A percentile compares a stretch with the other conserved stretches of the same genome.
These are phyloP conservation scores for Licmophora abbreviata DNA, from an alignment of 108 stramenopile genomes.

Conservation along the genomic window DNA sequence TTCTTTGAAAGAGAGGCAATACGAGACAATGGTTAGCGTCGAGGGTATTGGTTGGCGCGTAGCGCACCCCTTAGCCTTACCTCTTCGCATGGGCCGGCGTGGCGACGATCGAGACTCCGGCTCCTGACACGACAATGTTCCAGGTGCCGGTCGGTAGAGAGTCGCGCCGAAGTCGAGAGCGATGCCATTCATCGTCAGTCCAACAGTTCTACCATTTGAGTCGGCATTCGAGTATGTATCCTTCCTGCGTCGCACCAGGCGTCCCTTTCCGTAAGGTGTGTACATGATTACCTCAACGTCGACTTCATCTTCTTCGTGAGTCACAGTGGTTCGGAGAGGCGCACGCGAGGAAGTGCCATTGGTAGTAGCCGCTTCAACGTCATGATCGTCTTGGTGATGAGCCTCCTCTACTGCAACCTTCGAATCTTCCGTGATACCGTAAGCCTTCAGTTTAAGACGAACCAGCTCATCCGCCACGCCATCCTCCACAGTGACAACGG, in stretches of 20 bases:
- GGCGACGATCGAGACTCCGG: too few species aligned
- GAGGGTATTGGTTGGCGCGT: too few species aligned
- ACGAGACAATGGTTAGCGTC: too few species aligned
- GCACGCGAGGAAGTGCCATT: background rate
- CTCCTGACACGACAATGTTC: too few species aligned
- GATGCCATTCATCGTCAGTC: conserved; percentile 8
- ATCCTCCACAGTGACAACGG: conserved; percentile 30
- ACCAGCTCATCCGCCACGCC: conserved; percentile 22
- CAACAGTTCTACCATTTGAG: background rate
- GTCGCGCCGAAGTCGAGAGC: conserved; percentile 14
- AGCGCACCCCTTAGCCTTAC: too few species aligned
- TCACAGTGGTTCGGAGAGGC: background rate
- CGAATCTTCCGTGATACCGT: conserved; percentile 6
- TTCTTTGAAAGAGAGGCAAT: too few species aligned
- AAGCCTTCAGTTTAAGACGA: conserved; percentile 23
- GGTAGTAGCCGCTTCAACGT: background rate
- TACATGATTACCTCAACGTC: conserved; percentile 4
- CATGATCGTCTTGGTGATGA: background rate
- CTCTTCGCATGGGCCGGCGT: too few species aligned
- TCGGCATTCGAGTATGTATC: background rate
- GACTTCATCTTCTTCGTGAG: conserved; percentile 7
- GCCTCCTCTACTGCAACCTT: too few species aligned
- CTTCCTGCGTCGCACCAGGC: conserved; percentile 1
- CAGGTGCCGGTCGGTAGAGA: conserved; percentile 10
- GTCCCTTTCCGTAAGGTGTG: conserved; percentile 17